phyloP scores from a whole-genome alignment of 805 yeast genomes.

The Ogataea ramenticola region DNA sequence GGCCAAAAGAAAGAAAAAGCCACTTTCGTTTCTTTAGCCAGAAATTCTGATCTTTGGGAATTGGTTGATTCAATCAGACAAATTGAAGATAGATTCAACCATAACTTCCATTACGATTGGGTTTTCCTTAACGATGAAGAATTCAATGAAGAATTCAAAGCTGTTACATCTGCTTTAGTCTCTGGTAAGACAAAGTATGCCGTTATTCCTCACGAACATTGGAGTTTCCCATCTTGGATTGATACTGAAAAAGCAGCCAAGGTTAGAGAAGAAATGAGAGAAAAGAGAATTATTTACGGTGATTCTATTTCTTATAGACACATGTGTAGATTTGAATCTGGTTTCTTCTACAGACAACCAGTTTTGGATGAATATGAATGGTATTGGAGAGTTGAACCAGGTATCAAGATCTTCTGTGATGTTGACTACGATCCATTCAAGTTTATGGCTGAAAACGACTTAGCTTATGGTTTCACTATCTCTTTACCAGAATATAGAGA shows the following conservation, averaged over 20 bases:
- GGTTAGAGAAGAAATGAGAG: constrained; percentile 46
- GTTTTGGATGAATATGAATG: constrained; percentile 70
- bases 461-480: constrained; percentile 72
- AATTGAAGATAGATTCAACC: constrained; percentile 86
- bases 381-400: constrained; percentile 96
- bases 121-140: constrained; percentile 86
- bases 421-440: constrained; percentile 74
- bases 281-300: constrained; percentile 52
- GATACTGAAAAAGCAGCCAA: constrained; percentile 60
- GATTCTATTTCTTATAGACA: constrained; percentile 68
- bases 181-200: constrained; percentile 80
- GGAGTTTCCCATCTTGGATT: constrained; percentile 84
- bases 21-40: constrained; percentile 72
- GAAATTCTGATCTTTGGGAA: constrained; percentile 64
- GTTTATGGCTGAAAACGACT: constrained; percentile 71
- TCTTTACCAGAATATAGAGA: constrained; percentile 66
- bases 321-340: constrained; percentile 90
- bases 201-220: constrained; percentile 71
- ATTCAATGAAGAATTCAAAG: constrained; percentile 75
- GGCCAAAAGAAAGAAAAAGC: constrained; percentile 47
- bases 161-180: constrained; percentile 55
- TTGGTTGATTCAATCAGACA: constrained; percentile 61
- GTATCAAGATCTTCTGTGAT: constrained; percentile 74
- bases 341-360: constrained; percentile 79
- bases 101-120: constrained; percentile 84